phyloP scores from a whole-genome alignment of 2,329 filamentous ascomycete species.

The Cladophialophora bantiana region DNA sequence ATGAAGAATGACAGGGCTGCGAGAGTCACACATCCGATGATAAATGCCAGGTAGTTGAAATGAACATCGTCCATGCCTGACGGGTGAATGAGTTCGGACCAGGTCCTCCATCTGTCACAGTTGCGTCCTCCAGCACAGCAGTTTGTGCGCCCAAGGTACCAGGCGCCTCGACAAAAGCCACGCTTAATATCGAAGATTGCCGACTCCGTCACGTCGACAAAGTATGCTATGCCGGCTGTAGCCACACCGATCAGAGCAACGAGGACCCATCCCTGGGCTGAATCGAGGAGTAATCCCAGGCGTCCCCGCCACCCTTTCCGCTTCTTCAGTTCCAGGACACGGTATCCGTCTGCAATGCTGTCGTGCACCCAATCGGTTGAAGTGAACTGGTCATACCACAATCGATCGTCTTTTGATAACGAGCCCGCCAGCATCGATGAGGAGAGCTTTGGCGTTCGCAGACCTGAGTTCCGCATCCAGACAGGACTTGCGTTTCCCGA shows the following conservation, averaged over 20 bases:
- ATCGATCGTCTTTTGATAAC: constrained; percentile 78
- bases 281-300: constrained; percentile 77
- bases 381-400: constrained; percentile 99
- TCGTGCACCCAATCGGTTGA: constrained; percentile 99
- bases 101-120: constrained; percentile 68
- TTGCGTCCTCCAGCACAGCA: constrained; percentile 65
- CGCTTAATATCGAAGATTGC: constrained; percentile 89
- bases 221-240: constrained; percentile 84
- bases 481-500: constrained; percentile 31
- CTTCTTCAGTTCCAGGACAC: constrained; percentile 80
- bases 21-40: constrained; percentile 73
- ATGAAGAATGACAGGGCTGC: constrained; percentile 76
- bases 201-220: constrained; percentile 85
- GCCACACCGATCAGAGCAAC: constrained; percentile 88
- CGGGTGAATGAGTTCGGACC: constrained; percentile 69
- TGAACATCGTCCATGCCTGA: constrained; percentile 59
- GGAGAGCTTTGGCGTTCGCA: constrained; percentile 38
- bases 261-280: constrained; percentile 90
- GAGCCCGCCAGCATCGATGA: constrained; percentile 59
- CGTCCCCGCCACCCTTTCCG: constrained; percentile 87
- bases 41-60: constrained; percentile 80
- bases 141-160: constrained; percentile 74
- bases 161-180: constrained; percentile 77
- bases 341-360: constrained; percentile 90
- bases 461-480: constrained; percentile 34